A percentile compares a stretch with the other conserved stretches of the same genome.
Evolutionary conservation across 2,329 filamentous ascomycete species (phyloP).

Genomic region (Alternaria atra): DNA sequence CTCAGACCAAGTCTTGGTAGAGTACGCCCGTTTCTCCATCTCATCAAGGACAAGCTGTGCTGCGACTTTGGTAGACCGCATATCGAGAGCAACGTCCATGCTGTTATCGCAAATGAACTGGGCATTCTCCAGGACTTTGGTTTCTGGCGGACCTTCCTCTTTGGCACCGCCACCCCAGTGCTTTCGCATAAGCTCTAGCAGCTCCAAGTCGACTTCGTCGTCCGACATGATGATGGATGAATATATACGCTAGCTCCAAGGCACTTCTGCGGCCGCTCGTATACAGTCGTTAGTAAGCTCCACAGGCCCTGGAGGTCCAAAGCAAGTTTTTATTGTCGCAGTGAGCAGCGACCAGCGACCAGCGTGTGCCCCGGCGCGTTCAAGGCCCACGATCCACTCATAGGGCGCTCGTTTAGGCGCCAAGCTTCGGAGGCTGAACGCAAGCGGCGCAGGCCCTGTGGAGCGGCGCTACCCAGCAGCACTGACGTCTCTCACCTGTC

Average conservation of each 20-base stretch:
- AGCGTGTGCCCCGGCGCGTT: constrained; percentile 9
- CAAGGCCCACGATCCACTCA: constrained; percentile 21
- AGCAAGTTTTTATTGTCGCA: neutral
- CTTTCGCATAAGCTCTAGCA: constrained; percentile 84
- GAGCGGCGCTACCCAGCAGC: constrained; percentile 26
- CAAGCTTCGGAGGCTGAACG: constrained; percentile 39
- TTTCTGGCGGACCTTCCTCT: constrained; percentile 71
- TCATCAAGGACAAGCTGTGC: constrained; percentile 79
- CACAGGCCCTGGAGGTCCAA: neutral
- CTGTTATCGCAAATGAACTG: constrained; percentile 91
- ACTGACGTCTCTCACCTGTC: constrained; percentile 38
- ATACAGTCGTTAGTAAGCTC: neutral
- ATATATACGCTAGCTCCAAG: constrained; percentile 11
- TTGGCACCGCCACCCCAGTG: constrained; percentile 71
- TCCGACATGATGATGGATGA: constrained; percentile 73
- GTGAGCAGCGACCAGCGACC: constrained; percentile 3
- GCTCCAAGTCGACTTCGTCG: constrained; percentile 88
- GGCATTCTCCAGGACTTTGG: constrained; percentile 81
- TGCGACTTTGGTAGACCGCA: constrained; percentile 81
- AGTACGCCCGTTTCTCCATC: constrained; percentile 87
- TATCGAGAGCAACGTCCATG: constrained; percentile 90
- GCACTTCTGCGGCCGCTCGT: neutral
- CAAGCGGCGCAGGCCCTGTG: constrained; percentile 17
- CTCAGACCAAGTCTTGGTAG: constrained; percentile 83
- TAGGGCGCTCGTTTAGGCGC: constrained; percentile 30